These are phyloP conservation scores for Entomortierella chlamydospora DNA, from an alignment of 192 early-diverging fungal genomes.

Conservation along the genomic window DNA sequence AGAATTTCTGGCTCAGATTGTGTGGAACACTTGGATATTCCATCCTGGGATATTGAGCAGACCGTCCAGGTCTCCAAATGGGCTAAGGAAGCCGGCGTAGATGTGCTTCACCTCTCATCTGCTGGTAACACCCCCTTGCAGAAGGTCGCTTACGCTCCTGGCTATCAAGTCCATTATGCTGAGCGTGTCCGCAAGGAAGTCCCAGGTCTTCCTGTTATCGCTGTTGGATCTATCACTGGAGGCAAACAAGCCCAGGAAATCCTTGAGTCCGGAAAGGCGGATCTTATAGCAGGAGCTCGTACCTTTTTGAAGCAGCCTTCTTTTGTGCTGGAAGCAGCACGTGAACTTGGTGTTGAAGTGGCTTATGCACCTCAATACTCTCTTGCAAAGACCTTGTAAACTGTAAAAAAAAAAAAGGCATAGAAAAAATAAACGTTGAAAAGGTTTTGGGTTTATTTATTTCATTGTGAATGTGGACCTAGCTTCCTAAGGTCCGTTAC, in stretches of 20 bases:
- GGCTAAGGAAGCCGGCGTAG: constrained; percentile 80
- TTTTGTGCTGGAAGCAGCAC: constrained; percentile 75
- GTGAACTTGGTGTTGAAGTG: constrained; percentile 71
- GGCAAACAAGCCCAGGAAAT: constrained; percentile 79
- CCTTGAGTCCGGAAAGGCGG: constrained; percentile 71
- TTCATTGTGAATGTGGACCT: no score
- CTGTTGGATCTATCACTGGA: constrained; percentile 81
- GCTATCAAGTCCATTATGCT: constrained; percentile 82
- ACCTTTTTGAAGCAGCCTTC: constrained; percentile 75
- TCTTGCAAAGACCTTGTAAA: neutral
- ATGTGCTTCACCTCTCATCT: constrained; percentile 86
- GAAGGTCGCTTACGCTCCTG: constrained; percentile 58
- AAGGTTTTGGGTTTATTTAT: neutral
- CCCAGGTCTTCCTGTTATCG: constrained; percentile 66
- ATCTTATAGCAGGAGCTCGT: constrained; percentile 81
- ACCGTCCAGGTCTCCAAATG: constrained; percentile 70
- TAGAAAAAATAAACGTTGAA: neutral
- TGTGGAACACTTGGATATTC: constrained; percentile 51
- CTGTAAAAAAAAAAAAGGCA: neutral
- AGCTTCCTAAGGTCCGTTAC: constrained; percentile 68
- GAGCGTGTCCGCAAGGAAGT: constrained; percentile 70
- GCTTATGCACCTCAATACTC: constrained; percentile 73
- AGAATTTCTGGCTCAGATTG: constrained; percentile 85
- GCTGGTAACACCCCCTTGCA: constrained; percentile 76
- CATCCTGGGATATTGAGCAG: constrained; percentile 80